Evolutionary conservation across 2,329 filamentous ascomycete genomes (phyloP), one percentile per base, ranked within the genome.

Genomic region (Clathrospora elynae): DNA sequence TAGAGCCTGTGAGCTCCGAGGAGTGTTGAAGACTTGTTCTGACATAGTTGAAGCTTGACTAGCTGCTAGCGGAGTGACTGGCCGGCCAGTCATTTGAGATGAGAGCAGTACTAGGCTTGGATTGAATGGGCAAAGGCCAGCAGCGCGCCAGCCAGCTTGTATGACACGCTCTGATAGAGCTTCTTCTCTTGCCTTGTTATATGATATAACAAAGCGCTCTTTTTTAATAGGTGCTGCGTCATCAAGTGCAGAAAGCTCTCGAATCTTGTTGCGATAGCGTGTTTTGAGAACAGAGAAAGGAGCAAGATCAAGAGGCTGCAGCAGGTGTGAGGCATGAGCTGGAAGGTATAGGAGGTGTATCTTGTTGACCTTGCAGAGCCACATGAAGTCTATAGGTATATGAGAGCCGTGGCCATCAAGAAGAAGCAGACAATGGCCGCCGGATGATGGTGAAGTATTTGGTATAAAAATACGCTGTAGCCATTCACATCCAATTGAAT

Each of bases 301-400:
- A 30, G 42, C n/a, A 12, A 55, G 40, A 42, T 55, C 40, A 10
- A 55, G 37, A 30, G 46, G 52, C 42, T 55, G 40, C 14, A 57
- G 36, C 5, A 53, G 10, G 35, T 56, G 26, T 4, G 36, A 38
- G 23, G 46, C 12, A 36, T 53, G 43, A 30, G 36, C 6, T 26
- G 40, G 48, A n/a, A 55, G 34, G 25, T 31, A 50, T 4, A 49
- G 43, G 10, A 41, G 33, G 7, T 51, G 3, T 9, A 43, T 40
- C 25, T 34, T 31, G 14, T 35, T 12, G 3, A 29, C 13, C 12
- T 42, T 35, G 10, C 23, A 35, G 17, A 23, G 14, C 20, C n/a
- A 31, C 14, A 44, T 16, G 33, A 49, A 49, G 17, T 49, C 35
- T 11, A 44, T 26, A 24, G 5, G 19, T 12, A 39, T 34, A 28